Conservation (phyloP, 2,329 filamentous ascomycete genomes). For the Trichophyton rubrum region DNA sequence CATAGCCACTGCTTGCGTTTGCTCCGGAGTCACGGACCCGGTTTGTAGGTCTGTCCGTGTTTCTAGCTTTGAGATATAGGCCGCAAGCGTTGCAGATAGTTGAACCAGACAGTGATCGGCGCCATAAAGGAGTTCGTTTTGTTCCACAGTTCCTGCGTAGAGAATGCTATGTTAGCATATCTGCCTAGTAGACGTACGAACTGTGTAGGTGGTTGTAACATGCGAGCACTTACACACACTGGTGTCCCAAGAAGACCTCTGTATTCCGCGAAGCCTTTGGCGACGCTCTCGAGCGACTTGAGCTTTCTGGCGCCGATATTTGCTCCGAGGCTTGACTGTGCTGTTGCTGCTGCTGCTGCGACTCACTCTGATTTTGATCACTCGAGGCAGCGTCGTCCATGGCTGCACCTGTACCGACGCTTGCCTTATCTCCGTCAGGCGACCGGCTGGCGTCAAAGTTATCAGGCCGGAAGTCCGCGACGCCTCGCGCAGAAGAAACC, state of each 20-base stretch:
- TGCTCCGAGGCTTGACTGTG: conserved; percentile 12
- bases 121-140: conserved; percentile 86
- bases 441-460: conserved; percentile 11
- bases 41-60: conserved; percentile 79
- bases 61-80: conserved; percentile 84
- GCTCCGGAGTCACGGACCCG: conserved; percentile 58
- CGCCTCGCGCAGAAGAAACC: conserved; percentile 35
- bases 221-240: conserved; percentile 26
- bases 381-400: conserved; percentile 4
- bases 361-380: not conserved
- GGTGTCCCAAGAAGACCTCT: conserved; percentile 29
- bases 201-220: conserved; percentile 2
- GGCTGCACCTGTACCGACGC: conserved; percentile 12
- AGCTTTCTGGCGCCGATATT: conserved; percentile 8
- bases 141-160: conserved; percentile 75
- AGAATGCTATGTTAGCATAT: conserved; percentile 6
- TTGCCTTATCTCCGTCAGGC: conserved; percentile 14
- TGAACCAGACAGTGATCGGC: conserved; percentile 78
- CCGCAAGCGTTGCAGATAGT: conserved; percentile 98
- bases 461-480: conserved; percentile 23
- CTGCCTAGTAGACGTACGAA: not conserved
- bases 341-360: conserved; percentile 7
- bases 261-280: conserved; percentile 26
- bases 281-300: conserved; percentile 19
- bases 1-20: conserved; percentile 15